phyloP scores from a whole-genome alignment of 495 filamentous ascomycete species.

The Aspergillus asperescens region DNA sequence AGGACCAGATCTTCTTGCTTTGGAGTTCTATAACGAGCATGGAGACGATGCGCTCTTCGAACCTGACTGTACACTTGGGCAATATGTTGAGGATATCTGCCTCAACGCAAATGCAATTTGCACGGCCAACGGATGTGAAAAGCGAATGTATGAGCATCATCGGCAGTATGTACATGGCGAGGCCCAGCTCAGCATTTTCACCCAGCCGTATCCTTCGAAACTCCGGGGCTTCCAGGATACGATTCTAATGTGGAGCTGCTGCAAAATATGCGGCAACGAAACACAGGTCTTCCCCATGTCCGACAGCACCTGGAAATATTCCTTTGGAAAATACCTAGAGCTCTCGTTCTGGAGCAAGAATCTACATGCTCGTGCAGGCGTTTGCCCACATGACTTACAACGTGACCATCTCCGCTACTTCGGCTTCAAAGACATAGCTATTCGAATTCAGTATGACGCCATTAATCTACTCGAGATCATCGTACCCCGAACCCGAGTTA shows the following conservation, averaged over 20 bases:
- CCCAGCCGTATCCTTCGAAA: conserved; percentile 68
- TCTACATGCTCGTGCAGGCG: conserved; percentile 67
- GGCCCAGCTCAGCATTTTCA: conserved; percentile 83
- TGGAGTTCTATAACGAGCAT: conserved; percentile 91
- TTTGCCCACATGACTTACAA: conserved; percentile 92
- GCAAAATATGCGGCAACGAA: conserved; percentile 83
- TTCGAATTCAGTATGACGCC: conserved; percentile 86
- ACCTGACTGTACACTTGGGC: conserved; percentile 86
- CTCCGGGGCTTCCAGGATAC: conserved; percentile 66
- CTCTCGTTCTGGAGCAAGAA: conserved; percentile 92
- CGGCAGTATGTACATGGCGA: conserved; percentile 96
- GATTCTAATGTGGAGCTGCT: conserved; percentile 97
- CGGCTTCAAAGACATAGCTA: conserved; percentile 75
- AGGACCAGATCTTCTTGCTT: conserved; percentile 77
- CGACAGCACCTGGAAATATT: conserved; percentile 95
- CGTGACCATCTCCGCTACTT: conserved; percentile 89
- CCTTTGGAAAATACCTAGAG: conserved; percentile 95
- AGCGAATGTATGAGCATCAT: conserved; percentile 87
- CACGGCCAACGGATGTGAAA: conserved; percentile 78
- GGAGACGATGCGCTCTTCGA: conserved; percentile 60
- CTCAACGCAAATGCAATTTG: conserved; percentile 68
- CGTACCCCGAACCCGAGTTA: conserved; percentile 81
- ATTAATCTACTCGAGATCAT: conserved; percentile 94
- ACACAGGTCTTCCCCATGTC: conserved; percentile 92
- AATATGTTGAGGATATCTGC: conserved; percentile 92